These are phyloP conservation scores for Bidens hawaiensis DNA, from an alignment of 140 eudicot species.

Conservation along the genomic window DNA sequence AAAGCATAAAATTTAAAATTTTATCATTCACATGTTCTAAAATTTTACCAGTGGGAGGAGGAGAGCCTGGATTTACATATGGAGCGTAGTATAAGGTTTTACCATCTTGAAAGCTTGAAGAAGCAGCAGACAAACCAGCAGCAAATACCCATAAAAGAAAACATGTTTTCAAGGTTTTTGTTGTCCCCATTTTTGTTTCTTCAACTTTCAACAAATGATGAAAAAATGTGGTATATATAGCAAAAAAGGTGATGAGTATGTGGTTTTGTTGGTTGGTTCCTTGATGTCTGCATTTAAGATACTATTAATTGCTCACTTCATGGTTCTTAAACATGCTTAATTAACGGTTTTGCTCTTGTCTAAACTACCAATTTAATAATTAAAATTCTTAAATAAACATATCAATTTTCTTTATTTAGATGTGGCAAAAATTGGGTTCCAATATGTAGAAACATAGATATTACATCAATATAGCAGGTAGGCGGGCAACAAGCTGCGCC, in stretches of 20 bases:
- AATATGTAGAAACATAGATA: no score
- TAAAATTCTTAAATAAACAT: no score
- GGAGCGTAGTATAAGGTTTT: slow-evolving; percentile 34
- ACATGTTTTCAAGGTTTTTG: slow-evolving; percentile 27
- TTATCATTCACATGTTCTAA: background rate
- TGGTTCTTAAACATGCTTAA: slow-evolving; percentile 6
- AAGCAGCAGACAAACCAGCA: slow-evolving; percentile 35
- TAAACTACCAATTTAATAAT: no score
- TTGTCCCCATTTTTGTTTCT: slow-evolving; percentile 24
- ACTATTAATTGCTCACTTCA: slow-evolving; percentile 32
- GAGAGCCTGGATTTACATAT: slow-evolving; percentile 32
- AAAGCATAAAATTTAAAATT: background rate
- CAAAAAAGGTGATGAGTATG: slow-evolving; percentile 26
- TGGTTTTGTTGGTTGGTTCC: slow-evolving; percentile 47
- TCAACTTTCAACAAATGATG: slow-evolving; percentile 3
- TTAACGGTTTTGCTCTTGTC: slow-evolving; percentile 8
- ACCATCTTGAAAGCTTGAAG: slow-evolving; percentile 41
- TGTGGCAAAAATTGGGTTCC: no score
- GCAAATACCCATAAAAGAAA: slow-evolving; percentile 41
- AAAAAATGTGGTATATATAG: slow-evolving; percentile 28
- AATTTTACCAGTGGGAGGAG: slow-evolving; percentile 37
- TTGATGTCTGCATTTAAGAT: slow-evolving; percentile 48
- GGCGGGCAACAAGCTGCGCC: no score
- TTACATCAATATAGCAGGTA: no score
- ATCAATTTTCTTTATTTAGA: no score